Percentiles rank a stretch among this genome's conserved stretches.
Conservation (phyloP, 192 early-diverging fungal species). For the Spizellomyces sp. region DNA sequence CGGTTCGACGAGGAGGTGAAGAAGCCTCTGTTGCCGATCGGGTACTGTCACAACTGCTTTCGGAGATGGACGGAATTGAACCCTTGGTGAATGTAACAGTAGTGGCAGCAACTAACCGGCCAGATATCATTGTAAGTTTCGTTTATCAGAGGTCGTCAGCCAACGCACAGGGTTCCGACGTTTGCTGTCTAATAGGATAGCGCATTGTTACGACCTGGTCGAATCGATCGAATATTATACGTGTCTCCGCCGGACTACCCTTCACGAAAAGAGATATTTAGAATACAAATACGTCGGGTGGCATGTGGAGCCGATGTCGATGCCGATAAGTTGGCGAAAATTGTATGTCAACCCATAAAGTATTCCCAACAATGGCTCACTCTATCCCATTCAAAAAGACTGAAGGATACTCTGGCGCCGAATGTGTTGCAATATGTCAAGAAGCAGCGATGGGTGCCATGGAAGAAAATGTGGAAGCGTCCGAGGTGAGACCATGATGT, state of each 20-base stretch:
- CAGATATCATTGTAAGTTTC: constrained; percentile 81
- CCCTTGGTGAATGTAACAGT: constrained; percentile 94
- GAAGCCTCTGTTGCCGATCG: constrained; percentile 83
- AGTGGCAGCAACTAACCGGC: constrained; percentile 96
- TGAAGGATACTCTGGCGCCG: constrained; percentile 93
- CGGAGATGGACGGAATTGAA: constrained; percentile 96
- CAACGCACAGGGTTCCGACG: not conserved
- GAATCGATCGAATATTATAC: constrained; percentile 94
- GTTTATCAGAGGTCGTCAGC: not conserved
- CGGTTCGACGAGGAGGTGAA: constrained; percentile 75
- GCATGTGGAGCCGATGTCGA: constrained; percentile 69
- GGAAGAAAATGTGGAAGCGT: constrained; percentile 67
- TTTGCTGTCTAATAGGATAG: constrained; percentile 59
- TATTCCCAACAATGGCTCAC: not conserved
- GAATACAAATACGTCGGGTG: constrained; percentile 75
- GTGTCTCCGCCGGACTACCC: constrained; percentile 84
- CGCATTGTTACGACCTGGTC: constrained; percentile 88
- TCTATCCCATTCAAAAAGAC: constrained; percentile 46
- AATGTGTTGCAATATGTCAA: constrained; percentile 89
- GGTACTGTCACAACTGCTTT: constrained; percentile 91
- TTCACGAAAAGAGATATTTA: constrained; percentile 79
- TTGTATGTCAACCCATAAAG: constrained; percentile 42
- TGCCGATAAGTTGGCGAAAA: constrained; percentile 60
- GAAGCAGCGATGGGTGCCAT: constrained; percentile 92
- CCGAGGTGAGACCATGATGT: constrained; percentile 17